Evolutionary conservation across 2,329 filamentous ascomycete genomes (phyloP).

Genomic region (Xylariaceae sp.): DNA sequence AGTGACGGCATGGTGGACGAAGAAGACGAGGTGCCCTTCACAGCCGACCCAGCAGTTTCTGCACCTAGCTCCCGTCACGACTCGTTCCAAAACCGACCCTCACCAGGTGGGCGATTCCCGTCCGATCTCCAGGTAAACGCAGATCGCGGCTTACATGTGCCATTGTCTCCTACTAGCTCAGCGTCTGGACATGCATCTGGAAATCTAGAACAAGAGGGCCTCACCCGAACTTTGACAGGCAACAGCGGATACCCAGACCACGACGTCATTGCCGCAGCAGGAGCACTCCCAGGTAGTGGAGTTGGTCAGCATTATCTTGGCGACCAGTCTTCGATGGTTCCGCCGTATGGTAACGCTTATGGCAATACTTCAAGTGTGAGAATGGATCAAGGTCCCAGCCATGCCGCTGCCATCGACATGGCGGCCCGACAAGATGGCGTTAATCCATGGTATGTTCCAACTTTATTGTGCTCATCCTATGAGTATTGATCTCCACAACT

Average conservation of each 20-base stretch:
- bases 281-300: conserved; percentile 48
- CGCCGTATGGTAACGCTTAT: conserved; percentile 36
- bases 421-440: conserved; percentile 52
- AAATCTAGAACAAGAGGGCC: conserved; percentile 24
- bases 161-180: conserved; percentile 76
- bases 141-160: conserved; percentile 73
- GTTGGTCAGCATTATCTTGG: conserved; percentile 32
- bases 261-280: conserved; percentile 57
- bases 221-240: conserved; percentile 17
- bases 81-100: conserved; percentile 61
- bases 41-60: conserved; percentile 48
- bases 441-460: conserved; percentile 40
- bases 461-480: no score
- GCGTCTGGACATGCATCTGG: conserved; percentile 58
- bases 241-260: conserved; percentile 39
- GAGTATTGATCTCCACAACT: no score
- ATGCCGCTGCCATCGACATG: conserved; percentile 47
- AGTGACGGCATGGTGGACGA: conserved; percentile 78
- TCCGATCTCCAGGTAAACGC: conserved; percentile 83
- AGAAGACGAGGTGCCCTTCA: conserved; percentile 62
- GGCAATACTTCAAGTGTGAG: conserved; percentile 42
- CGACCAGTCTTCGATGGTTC: conserved; percentile 13
- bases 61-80: conserved; percentile 48
- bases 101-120: conserved; percentile 94
- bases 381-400: conserved; percentile 47